phyloP scores from a whole-genome alignment of 169 alveolate genomes.

The Cryptosporidium felis region DNA sequence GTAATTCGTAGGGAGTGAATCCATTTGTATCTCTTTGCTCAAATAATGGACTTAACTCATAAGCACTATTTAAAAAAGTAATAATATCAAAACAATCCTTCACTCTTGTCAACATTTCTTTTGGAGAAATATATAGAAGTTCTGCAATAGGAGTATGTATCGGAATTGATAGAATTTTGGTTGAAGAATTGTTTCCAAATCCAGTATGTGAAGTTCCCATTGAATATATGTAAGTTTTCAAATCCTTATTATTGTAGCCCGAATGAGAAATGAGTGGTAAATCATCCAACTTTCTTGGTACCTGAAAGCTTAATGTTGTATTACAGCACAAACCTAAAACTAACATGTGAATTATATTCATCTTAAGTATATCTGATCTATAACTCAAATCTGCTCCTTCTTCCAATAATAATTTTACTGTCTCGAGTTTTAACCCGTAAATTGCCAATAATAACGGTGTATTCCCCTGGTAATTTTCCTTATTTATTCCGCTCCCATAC shows the following conservation, averaged over 20 bases:
- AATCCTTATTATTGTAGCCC: constrained; percentile 60
- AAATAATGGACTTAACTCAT: constrained; percentile 45
- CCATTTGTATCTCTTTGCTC: constrained; percentile 47
- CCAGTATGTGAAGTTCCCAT: constrained; percentile 68
- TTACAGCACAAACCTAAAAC: constrained; percentile 59
- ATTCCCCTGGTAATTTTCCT: constrained; percentile 81
- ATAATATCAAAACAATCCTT: constrained; percentile 44
- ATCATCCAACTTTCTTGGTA: constrained; percentile 66
- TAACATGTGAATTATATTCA: constrained; percentile 46
- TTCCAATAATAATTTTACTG: constrained; percentile 78
- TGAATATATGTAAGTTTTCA: constrained; percentile 59
- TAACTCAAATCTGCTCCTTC: constrained; percentile 75
- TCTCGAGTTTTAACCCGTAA: constrained; percentile 79
- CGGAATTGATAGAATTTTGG: constrained; percentile 52
- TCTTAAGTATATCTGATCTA: constrained; percentile 12
- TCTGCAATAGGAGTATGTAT: constrained; percentile 67
- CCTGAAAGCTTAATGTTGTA: constrained; percentile 36
- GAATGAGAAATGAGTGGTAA: constrained; percentile 37
- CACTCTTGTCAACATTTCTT: constrained; percentile 51
- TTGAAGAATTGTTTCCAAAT: constrained; percentile 53
- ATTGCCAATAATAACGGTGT: constrained; percentile 85
- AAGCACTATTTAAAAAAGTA: constrained; percentile 9
- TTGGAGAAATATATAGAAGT: constrained; percentile 59
- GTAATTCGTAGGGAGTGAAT: constrained; percentile 42
- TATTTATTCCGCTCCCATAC: constrained; percentile 75